Evolutionary conservation across 495 filamentous ascomycete species (phyloP).

Genomic region (Lepidopterella palustris): DNA sequence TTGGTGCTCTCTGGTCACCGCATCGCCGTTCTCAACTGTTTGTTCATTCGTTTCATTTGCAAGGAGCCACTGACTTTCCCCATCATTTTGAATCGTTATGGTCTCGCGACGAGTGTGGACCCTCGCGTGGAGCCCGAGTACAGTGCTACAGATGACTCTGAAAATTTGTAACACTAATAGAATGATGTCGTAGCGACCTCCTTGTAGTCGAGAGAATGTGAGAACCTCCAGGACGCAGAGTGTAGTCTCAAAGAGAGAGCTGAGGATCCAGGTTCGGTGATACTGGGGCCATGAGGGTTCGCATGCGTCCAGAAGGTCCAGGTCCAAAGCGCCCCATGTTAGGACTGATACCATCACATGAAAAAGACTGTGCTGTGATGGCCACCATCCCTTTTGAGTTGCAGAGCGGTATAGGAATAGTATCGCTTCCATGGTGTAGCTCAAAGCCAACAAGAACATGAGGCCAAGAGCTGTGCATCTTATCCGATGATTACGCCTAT

Average conservation of each 20-base stretch:
- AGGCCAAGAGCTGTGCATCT: background rate
- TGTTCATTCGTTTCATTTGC: background rate
- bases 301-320: background rate
- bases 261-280: background rate
- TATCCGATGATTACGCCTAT: background rate
- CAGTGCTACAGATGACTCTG: background rate
- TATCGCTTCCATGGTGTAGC: background rate
- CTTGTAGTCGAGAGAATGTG: background rate
- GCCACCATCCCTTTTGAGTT: background rate
- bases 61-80: background rate
- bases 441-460: background rate
- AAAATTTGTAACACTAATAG: background rate
- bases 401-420: background rate
- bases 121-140: background rate
- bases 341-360: background rate
- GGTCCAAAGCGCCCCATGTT: background rate
- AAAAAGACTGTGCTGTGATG: background rate
- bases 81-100: background rate
- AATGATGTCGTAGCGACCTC: background rate
- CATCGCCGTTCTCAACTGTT: slow-evolving; percentile 16
- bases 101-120: background rate
- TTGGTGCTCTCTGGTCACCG: slow-evolving; percentile 30
- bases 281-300: background rate
- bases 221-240: background rate
- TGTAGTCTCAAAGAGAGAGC: background rate